A percentile compares a stretch with the other conserved stretches of the same genome.
Evolutionary conservation across 305 asterid genomes (phyloP).

Genomic region (Withania somnifera): DNA sequence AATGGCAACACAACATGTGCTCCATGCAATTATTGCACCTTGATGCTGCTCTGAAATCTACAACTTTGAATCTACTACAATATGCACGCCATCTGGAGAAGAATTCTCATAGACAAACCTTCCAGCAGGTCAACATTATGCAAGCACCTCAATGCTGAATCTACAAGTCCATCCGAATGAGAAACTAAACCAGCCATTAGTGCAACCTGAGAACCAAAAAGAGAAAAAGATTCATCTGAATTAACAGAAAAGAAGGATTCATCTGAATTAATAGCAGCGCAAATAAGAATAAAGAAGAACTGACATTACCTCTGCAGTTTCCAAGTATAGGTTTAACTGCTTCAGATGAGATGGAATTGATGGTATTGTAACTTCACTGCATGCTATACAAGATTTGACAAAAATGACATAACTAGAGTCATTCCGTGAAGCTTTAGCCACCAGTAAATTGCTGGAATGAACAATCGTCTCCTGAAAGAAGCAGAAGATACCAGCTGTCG

Average conservation of each 20-base stretch:
- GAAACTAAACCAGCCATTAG: slow-evolving; percentile 63
- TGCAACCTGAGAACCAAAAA: slow-evolving; percentile 43
- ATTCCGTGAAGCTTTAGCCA: slow-evolving; percentile 49
- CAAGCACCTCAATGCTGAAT: slow-evolving; percentile 54
- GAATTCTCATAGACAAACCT: slow-evolving; percentile 46
- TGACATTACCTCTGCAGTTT: slow-evolving; percentile 67
- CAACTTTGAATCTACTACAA: neutral
- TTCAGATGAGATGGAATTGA: slow-evolving; percentile 40
- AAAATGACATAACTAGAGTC: slow-evolving; percentile 32
- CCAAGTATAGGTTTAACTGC: slow-evolving; percentile 71
- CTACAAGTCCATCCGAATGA: slow-evolving; percentile 51
- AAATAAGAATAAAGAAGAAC: neutral
- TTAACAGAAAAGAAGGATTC: neutral
- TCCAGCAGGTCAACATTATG: slow-evolving; percentile 30
- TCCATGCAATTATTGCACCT: neutral
- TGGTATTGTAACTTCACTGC: slow-evolving; percentile 78
- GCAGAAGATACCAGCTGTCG: neutral
- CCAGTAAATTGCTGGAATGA: slow-evolving; percentile 68
- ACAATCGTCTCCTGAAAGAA: slow-evolving; percentile 62
- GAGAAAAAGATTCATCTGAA: neutral
- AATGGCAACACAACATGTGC: neutral
- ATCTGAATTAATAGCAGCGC: neutral
- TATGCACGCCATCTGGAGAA: slow-evolving; percentile 2
- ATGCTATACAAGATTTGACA: slow-evolving; percentile 71
- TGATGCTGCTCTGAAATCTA: neutral